phyloP scores from a whole-genome alignment of 2,329 filamentous ascomycete genomes.

The Ophiostoma australiae region DNA sequence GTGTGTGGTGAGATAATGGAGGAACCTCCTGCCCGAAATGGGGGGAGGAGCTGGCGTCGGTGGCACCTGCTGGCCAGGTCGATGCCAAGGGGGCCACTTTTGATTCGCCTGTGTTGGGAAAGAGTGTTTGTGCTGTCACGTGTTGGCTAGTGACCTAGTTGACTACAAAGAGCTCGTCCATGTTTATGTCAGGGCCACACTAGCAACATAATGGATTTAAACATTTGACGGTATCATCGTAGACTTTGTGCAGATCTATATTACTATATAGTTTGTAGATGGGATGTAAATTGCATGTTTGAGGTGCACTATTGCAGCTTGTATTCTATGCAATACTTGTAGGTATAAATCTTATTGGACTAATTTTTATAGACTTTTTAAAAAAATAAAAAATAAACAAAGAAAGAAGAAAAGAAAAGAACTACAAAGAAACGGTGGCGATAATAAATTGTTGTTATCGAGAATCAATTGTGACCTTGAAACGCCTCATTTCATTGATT shows the following conservation, averaged over 20 bases:
- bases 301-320: no score
- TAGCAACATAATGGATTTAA: not conserved
- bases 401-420: not conserved
- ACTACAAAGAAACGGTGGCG: not conserved
- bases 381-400: not conserved
- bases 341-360: no score
- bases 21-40: conserved; percentile 11
- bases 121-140: conserved; percentile 1
- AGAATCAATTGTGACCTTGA: no score
- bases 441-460: no score
- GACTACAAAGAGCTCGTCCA: not conserved
- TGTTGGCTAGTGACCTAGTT: conserved; percentile 1
- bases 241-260: no score
- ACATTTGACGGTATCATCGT: no score
- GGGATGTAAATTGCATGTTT: no score
- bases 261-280: no score
- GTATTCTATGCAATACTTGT: no score
- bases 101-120: conserved; percentile 12
- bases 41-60: conserved; percentile 1
- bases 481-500: no score
- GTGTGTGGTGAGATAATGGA: conserved; percentile 3
- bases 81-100: conserved; percentile 13
- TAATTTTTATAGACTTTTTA: not conserved
- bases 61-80: not conserved
- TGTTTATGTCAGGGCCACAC: not conserved